A percentile compares a stretch with the other conserved stretches of the same genome.
These are phyloP conservation scores for Pseudogymnoascus sp. DNA, from an alignment of 2,329 filamentous ascomycete genomes.

Conservation along the genomic window DNA sequence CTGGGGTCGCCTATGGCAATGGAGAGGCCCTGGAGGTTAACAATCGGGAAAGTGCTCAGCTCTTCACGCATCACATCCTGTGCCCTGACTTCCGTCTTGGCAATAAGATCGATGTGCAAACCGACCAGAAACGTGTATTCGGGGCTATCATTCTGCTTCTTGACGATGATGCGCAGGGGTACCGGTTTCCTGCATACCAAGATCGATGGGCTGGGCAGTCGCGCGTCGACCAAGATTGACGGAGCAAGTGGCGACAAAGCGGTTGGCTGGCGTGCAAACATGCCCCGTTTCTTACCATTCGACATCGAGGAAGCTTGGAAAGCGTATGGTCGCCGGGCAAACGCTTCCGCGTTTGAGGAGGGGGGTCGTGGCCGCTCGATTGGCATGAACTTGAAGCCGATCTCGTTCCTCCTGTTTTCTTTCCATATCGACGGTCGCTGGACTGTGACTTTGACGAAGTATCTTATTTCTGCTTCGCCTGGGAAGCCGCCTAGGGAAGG, in stretches of 20 bases:
- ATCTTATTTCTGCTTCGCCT: constrained; percentile 79
- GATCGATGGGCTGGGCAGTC: constrained; percentile 78
- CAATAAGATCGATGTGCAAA: constrained; percentile 73
- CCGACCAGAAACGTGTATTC: constrained; percentile 69
- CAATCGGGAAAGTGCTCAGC: constrained; percentile 64
- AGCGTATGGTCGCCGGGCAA: constrained; percentile 62
- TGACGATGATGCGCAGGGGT: constrained; percentile 70
- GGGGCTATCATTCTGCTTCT: constrained; percentile 60
- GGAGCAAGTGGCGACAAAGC: constrained; percentile 43
- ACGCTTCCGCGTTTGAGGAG: constrained; percentile 66
- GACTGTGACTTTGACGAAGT: constrained; percentile 93
- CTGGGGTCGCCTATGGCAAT: constrained; percentile 58
- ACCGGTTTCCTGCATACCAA: constrained; percentile 82
- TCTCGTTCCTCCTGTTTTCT: constrained; percentile 68
- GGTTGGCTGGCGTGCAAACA: constrained; percentile 24
- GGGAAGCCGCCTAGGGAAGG: constrained; percentile 84
- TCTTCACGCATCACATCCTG: constrained; percentile 67
- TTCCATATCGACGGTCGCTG: constrained; percentile 82
- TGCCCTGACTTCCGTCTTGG: constrained; percentile 69
- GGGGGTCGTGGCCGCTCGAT: constrained; percentile 77
- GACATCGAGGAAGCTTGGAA: constrained; percentile 37
- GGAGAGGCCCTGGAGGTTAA: constrained; percentile 61
- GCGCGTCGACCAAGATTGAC: constrained; percentile 66
- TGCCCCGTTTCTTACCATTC: constrained; percentile 21
- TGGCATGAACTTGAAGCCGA: constrained; percentile 77